Evolutionary conservation across 805 yeast species (phyloP).

Genomic region (Pichia manshurica): DNA sequence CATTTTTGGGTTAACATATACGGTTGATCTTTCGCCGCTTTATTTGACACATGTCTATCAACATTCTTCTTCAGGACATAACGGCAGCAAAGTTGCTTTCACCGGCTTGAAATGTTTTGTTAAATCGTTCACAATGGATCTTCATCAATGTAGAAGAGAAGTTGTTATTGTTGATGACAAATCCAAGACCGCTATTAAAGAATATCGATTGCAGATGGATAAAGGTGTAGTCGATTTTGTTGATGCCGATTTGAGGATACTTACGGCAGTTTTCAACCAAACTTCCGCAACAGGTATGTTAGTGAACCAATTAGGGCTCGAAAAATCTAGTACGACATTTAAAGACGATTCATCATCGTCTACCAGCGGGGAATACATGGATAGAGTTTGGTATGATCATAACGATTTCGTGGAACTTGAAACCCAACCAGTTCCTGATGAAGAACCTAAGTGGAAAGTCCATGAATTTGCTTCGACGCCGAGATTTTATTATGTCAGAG

Average conservation of each 20-base stretch:
- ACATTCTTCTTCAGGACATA: slow-evolving; percentile 35
- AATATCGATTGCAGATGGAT: slow-evolving; percentile 54
- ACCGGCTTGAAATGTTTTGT: slow-evolving; percentile 69
- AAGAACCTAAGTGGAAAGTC: slow-evolving; percentile 40
- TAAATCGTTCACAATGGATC: slow-evolving; percentile 51
- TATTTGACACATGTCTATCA: slow-evolving; percentile 69
- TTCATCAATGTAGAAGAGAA: slow-evolving; percentile 56
- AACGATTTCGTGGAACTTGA: slow-evolving; percentile 76
- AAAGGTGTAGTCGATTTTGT: slow-evolving; percentile 67
- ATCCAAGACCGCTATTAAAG: slow-evolving; percentile 38
- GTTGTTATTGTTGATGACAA: slow-evolving; percentile 28
- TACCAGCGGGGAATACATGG: slow-evolving; percentile 15
- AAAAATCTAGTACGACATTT: slow-evolving; percentile 14
- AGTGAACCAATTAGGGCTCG: slow-evolving; percentile 30
- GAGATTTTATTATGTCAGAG: slow-evolving; percentile 54
- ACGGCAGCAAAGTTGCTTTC: slow-evolving; percentile 42
- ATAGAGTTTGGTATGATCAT: slow-evolving; percentile 56
- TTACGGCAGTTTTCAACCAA: slow-evolving; percentile 61
- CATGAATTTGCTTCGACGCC: slow-evolving; percentile 52
- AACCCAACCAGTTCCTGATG: slow-evolving; percentile 34
- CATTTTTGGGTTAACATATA: slow-evolving; percentile 72
- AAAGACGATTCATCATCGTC: slow-evolving; percentile 14
- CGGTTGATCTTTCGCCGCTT: slow-evolving; percentile 65
- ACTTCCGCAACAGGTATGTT: slow-evolving; percentile 39
- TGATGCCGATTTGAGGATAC: slow-evolving; percentile 61